phyloP scores from a whole-genome alignment of 1,139 yeast genomes.

The Arxiozyma slooffiae region DNA sequence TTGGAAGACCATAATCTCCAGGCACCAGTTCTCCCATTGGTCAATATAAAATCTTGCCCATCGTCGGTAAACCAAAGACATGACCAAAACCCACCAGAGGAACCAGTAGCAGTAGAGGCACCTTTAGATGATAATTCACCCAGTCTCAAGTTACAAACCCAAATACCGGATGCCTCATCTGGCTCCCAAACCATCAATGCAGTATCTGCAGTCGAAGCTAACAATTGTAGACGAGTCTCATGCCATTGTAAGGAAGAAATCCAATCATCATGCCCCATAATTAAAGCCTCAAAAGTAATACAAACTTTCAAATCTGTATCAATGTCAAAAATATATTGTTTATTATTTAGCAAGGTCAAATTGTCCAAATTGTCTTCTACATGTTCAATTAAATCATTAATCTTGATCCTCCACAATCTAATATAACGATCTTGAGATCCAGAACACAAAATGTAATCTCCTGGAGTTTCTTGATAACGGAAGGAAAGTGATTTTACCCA shows the following conservation, averaged over 20 bases:
- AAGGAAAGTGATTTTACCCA: conserved; percentile 75
- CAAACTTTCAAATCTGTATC: conserved; percentile 35
- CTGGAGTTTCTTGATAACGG: conserved; percentile 37
- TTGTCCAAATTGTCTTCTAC: conserved; percentile 47
- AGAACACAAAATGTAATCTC: conserved; percentile 58
- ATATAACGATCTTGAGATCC: conserved; percentile 89
- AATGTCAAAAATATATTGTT: conserved; percentile 49
- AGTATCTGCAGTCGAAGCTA: conserved; percentile 89
- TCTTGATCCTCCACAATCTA: conserved; percentile 67
- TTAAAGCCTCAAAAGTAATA: conserved; percentile 78
- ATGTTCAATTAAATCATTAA: conserved; percentile 48
- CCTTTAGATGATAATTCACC: conserved; percentile 95
- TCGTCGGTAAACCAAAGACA: conserved; percentile 61
- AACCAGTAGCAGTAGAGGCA: conserved; percentile 96
- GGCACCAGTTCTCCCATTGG: conserved; percentile 88
- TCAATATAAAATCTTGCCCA: conserved; percentile 45
- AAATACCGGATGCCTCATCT: conserved; percentile 75
- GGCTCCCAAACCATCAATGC: conserved; percentile 95
- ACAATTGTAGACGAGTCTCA: conserved; percentile 47
- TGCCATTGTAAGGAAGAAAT: conserved; percentile 81
- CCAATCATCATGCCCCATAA: conserved; percentile 99
- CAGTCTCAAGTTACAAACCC: conserved; percentile 72
- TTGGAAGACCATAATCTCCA: conserved; percentile 62
- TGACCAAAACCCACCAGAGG: conserved; percentile 95
- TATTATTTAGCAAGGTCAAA: conserved; percentile 48